A percentile compares a stretch with the other conserved stretches of the same genome.
Conservation (phyloP, 2,329 filamentous ascomycete species). For the Ceratocystis cacaofunesta region DNA sequence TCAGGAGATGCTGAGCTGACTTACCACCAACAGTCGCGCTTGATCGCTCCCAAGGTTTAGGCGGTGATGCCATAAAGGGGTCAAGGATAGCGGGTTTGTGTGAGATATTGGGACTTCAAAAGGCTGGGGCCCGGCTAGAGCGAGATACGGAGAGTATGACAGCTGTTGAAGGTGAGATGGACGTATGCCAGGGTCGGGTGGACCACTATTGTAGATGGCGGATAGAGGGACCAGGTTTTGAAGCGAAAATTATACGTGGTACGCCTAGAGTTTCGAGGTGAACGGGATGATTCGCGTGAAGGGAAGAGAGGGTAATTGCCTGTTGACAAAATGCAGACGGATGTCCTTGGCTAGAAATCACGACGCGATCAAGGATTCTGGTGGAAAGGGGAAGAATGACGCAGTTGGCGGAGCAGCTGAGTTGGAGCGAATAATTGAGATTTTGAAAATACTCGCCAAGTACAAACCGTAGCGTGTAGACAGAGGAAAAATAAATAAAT, state of each 20-base stretch:
- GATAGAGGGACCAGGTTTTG: background rate
- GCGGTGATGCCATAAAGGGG: slow-evolving; percentile 56
- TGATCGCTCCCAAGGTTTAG: slow-evolving; percentile 90
- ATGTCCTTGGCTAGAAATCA: background rate
- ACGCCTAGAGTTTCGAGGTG: background rate
- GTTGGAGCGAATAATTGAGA: background rate
- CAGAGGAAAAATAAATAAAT: background rate
- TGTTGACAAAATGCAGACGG: background rate
- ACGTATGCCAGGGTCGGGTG: background rate
- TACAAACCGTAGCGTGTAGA: background rate
- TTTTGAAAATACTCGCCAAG: background rate
- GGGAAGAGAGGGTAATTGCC: background rate
- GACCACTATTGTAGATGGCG: background rate
- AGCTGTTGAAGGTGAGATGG: background rate
- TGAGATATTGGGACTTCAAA: background rate
- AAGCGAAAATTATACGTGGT: background rate
- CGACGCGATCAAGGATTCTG: background rate
- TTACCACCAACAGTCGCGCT: slow-evolving; percentile 32
- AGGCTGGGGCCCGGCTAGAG: background rate
- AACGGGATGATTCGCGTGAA: background rate
- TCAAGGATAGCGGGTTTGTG: background rate
- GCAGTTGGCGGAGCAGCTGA: background rate
- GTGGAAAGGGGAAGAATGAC: slow-evolving; percentile 1
- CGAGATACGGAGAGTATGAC: background rate
- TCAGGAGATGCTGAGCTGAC: slow-evolving; percentile 20